Base-by-base conservation (phyloP, 371 early-diverging fungal genomes). In the Conidiobolus incongruus region DNA sequence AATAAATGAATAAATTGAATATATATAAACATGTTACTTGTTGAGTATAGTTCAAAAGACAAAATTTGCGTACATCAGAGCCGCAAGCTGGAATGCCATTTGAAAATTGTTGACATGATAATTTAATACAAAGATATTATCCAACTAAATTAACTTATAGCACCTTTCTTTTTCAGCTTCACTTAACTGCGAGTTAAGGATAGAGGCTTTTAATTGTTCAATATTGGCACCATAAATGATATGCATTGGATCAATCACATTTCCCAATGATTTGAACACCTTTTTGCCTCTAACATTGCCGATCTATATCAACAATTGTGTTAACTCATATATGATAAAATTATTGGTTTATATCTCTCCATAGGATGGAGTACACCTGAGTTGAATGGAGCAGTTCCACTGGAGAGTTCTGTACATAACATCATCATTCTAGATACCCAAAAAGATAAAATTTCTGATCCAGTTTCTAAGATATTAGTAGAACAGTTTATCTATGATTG, bases 341-440 rank as follows among this genome's bases (percentile, higher is more conserved):
- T n/a, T n/a, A n/a, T n/a, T n/a, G n/a, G n/a, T n/a, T n/a, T 4
- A 26, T 2, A 17, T 10, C 30, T 42, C 55, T 81, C 82, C 79
- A 84, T 77, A 4, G 77, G 72, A 53, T 84, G 85, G 40, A 82
- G 58, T 51, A 66, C 62, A 11, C 86, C 73, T 21, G 73, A 69
- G 28, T 81, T 75, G 66, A 99, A 99, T 0, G 97, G 92, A 66
- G 58, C 2, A 70, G 52, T 8, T 41, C 72, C 46, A 7, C 72
- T 77, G 2, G 87, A 70, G 45, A 99, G 72, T 50, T 93, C 72
- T 29, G 84, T 74, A 45, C 89, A 75, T 39, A 99, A 58, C 96
- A 99, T 98, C 2, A 86, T 88, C 99, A 99, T 99, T 40, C 99
- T 72, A 7, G 96, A 95, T 10, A 99, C 95, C 99, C 99, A 99